phyloP scores from a whole-genome alignment of 2,329 filamentous ascomycete species.

The Fusarium ambrosium region DNA sequence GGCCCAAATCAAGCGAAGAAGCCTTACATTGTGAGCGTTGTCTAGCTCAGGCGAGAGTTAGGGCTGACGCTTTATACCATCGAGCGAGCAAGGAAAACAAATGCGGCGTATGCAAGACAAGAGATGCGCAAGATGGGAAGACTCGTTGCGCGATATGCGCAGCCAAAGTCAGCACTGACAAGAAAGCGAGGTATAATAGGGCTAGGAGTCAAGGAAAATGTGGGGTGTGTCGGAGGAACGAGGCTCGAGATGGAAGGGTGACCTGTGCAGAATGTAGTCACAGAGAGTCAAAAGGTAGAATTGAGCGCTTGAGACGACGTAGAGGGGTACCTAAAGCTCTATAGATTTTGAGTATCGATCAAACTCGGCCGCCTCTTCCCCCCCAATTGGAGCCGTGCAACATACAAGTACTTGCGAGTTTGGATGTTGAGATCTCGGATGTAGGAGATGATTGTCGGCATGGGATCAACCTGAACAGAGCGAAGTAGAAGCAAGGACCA shows the following conservation, averaged over 20 bases:
- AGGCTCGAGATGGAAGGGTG: neutral
- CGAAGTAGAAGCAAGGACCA: neutral
- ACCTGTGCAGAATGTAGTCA: neutral
- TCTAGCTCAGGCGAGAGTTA: neutral
- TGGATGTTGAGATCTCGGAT: neutral
- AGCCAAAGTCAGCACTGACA: neutral
- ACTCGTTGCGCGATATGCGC: neutral
- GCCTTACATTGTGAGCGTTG: neutral
- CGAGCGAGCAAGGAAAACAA: neutral
- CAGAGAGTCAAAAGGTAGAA: too few relatives aligned
- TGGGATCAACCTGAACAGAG: neutral
- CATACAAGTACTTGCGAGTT: neutral
- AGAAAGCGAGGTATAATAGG: neutral
- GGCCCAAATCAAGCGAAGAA: neutral
- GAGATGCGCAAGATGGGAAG: neutral
- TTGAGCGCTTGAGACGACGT: too few relatives aligned
- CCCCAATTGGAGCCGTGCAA: neutral
- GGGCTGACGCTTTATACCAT: too few relatives aligned
- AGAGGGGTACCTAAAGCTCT: neutral
- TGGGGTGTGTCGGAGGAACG: accelerated
- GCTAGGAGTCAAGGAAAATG: neutral
- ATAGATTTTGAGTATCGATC: neutral
- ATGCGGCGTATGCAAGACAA: accelerated
- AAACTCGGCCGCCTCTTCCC: neutral
- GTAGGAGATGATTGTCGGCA: neutral